phyloP scores from a whole-genome alignment of 1,139 yeast genomes.

The Zygoascus hellenicus region DNA sequence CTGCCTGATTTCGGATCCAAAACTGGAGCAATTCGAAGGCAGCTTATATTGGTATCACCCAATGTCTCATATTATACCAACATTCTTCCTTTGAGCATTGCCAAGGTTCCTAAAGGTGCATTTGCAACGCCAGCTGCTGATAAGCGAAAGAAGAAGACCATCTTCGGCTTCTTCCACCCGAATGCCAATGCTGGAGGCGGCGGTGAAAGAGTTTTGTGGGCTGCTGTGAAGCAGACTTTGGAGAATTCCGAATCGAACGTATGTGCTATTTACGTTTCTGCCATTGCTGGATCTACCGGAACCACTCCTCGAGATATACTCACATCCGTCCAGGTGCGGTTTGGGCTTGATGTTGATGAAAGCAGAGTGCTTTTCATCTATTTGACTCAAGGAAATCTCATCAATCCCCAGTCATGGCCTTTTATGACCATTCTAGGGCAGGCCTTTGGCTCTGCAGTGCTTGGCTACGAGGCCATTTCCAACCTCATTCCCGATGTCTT shows the following conservation, averaged over 20 bases:
- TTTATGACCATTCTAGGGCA: slow-evolving; percentile 81
- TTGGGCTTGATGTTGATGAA: slow-evolving; percentile 52
- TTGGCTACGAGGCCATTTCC: slow-evolving; percentile 66
- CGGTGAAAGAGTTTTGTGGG: slow-evolving; percentile 96
- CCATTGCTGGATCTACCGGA: slow-evolving; percentile 37
- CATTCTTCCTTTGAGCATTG: slow-evolving; percentile 16
- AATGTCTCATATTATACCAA: slow-evolving; percentile 44
- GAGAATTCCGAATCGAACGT: slow-evolving; percentile 45
- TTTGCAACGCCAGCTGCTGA: slow-evolving; percentile 16
- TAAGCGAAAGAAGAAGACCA: slow-evolving; percentile 27
- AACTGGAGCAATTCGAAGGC: slow-evolving; percentile 43
- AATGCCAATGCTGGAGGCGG: slow-evolving; percentile 97
- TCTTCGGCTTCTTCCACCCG: slow-evolving; percentile 92
- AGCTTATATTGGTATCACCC: slow-evolving; percentile 47
- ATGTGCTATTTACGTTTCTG: slow-evolving; percentile 76
- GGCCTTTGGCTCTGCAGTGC: slow-evolving; percentile 66
- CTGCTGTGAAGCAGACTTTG: slow-evolving; percentile 74
- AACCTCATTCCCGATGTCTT: slow-evolving; percentile 81
- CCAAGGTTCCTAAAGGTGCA: slow-evolving; percentile 21
- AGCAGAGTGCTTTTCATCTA: slow-evolving; percentile 66
- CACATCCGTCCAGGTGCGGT: slow-evolving; percentile 53
- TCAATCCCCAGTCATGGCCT: slow-evolving; percentile 72
- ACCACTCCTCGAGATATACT: slow-evolving; percentile 44
- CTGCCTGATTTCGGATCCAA: slow-evolving; percentile 25
- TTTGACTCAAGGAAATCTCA: slow-evolving; percentile 54